A percentile compares a stretch with the other conserved stretches of the same genome.
Conservation (phyloP, 139 green algal genomes). For the Yamagishiella unicocca region DNA sequence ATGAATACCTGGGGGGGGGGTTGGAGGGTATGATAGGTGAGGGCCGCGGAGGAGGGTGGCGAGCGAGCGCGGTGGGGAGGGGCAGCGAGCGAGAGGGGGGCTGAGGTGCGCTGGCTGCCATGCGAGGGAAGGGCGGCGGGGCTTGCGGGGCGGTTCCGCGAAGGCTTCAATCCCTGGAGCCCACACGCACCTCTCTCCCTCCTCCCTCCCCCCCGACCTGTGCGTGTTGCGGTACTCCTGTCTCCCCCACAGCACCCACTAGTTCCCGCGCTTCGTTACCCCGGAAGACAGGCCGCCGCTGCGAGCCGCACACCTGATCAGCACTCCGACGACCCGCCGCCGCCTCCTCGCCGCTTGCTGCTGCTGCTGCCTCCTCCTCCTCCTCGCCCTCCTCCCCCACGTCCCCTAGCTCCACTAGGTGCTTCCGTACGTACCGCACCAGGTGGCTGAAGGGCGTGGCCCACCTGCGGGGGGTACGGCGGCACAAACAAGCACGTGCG, state of each 20-base stretch:
- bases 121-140: no score
- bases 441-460: conserved; percentile 38
- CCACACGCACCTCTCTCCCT: neutral
- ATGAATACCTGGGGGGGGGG: conserved; percentile 16
- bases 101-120: neutral
- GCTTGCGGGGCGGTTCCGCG: no score
- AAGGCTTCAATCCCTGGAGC: no score
- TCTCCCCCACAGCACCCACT: neutral
- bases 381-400: conserved; percentile 21
- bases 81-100: neutral
- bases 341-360: no score
- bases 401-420: conserved; percentile 24
- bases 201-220: neutral
- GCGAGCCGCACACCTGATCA: no score
- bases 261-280: no score
- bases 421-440: conserved; percentile 23
- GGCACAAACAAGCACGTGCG: no score
- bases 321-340: no score
- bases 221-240: neutral
- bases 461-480: no score
- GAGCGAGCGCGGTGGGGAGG: neutral
- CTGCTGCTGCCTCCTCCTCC: neutral
- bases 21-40: neutral
- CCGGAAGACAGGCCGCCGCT: no score
- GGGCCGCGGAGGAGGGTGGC: neutral